Conservation (phyloP, 352 stramenopile genomes). For the Pythium utonaiense region DNA sequence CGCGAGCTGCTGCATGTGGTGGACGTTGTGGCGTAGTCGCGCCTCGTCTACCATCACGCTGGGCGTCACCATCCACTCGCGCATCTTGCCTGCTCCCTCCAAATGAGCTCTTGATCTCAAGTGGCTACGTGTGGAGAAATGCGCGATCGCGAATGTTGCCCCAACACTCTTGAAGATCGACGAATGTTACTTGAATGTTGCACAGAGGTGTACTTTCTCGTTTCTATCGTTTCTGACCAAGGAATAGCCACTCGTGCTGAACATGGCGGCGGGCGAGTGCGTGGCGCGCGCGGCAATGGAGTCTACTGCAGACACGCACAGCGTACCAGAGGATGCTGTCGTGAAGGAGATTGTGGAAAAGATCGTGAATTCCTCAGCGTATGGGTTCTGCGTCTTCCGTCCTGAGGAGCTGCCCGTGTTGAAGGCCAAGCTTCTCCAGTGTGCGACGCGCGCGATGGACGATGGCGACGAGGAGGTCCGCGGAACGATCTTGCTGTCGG, state of each 20-base stretch:
- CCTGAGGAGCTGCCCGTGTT: conserved; percentile 33
- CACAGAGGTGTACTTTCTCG: not conserved
- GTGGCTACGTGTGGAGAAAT: not conserved
- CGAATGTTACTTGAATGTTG: conserved; percentile 4
- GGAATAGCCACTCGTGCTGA: not conserved
- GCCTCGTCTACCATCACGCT: conserved; percentile 60
- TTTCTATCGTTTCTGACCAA: not conserved
- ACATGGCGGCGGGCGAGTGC: not conserved
- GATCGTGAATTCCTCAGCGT: conserved; percentile 67
- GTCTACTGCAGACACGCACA: not conserved
- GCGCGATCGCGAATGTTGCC: not conserved
- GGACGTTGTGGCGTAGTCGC: conserved; percentile 56
- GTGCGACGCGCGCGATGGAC: conserved; percentile 8
- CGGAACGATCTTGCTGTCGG: conserved; percentile 63
- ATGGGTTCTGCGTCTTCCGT: conserved; percentile 62
- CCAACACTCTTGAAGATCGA: not conserved
- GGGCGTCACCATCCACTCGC: conserved; percentile 56
- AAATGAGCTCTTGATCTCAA: not conserved
- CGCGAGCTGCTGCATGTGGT: conserved; percentile 62
- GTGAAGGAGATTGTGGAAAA: not conserved
- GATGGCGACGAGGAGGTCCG: conserved; percentile 31
- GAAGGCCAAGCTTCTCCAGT: conserved; percentile 33
- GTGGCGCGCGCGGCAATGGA: not conserved
- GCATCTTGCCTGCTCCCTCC: conserved; percentile 25
- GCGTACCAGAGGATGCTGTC: not conserved